Evolutionary conservation across 177 flowering plant genomes (phyloP), one percentile per base, ranked within the genome.

Genomic region (Telopea speciosissima): DNA sequence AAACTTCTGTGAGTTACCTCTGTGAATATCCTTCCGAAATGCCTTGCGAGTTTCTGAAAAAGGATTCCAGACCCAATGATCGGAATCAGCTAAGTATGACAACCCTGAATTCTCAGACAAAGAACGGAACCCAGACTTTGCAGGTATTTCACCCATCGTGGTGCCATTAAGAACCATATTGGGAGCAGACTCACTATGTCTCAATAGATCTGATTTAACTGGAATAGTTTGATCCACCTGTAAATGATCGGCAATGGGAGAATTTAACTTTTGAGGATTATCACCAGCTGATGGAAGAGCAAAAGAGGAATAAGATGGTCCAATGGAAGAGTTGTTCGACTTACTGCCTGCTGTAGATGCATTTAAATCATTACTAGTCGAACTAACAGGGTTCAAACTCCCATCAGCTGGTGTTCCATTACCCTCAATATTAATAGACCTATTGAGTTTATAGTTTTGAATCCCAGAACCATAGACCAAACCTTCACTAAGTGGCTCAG

Each of bases 61-160:
- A 24, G 92, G 91, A 63, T 73, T 75, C 97, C 98, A 93, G 58
- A 86, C 80, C 90, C 89, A 88, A 40, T 73, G 80, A 45, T 80
- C 74, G 28, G 80, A 70, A 40, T 81, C 73, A 24, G 78, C 84
- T 21, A 77, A 52, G 76, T 67, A 73, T 25, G 71, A 70, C 58
- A 69, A 40, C 1, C 70, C 61, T 31, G 81, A 79, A 54, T 42
- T 24, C 16, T 66, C 60, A 68, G 77, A 72, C 0, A 22, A 28
- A 24, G 63, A 58, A 11, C 54, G 66, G 45, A 49, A 24, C 26
- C 5, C 56, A 62, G 72, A 65, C 31, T 64, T 49, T 10, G 68
- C 24, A 26, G 68, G 31, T 12, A 17, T 22, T 25, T 67, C 63
- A 31, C 61, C 64, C 25, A 68, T 31, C 63, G 73, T 65, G 56